phyloP scores from a whole-genome alignment of 208 protist genomes.

The Leishmania turanica region DNA sequence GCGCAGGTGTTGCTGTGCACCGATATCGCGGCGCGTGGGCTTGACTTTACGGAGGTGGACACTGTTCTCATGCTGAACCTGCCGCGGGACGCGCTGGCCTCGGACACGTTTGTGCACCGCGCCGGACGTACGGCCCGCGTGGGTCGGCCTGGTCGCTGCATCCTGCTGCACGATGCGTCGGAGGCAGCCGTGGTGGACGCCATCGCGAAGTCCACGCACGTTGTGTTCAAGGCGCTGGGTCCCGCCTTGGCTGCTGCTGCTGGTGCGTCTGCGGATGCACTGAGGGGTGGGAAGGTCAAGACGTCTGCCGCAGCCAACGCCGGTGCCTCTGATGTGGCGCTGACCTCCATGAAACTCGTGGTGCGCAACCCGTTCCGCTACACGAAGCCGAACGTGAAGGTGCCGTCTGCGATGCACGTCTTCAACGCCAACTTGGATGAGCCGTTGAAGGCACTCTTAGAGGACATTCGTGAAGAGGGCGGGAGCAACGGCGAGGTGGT shows the following conservation, averaged over 20 bases:
- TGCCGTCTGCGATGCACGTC: conserved; percentile 68
- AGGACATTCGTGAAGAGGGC: conserved; percentile 34
- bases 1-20: conserved; percentile 95
- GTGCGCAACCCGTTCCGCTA: conserved; percentile 78
- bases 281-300: conserved; percentile 11
- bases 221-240: conserved; percentile 51
- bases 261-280: neutral
- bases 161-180: conserved; percentile 82
- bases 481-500: conserved; percentile 57
- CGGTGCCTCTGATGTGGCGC: neutral
- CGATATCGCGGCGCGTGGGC: conserved; percentile 92
- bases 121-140: conserved; percentile 96
- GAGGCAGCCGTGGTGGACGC: conserved; percentile 53
- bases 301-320: neutral
- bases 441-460: conserved; percentile 16
- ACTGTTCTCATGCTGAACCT: conserved; percentile 98
- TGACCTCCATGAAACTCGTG: conserved; percentile 46
- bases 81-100: conserved; percentile 68
- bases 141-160: conserved; percentile 76
- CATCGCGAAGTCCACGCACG: conserved; percentile 70
- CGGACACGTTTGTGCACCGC: conserved; percentile 97
- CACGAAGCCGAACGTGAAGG: conserved; percentile 45
- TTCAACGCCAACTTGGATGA: conserved; percentile 52
- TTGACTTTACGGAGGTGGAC: conserved; percentile 94
- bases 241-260: conserved; percentile 18